phyloP scores from a whole-genome alignment of 306 rosid genomes.

The Macrotyloma uniflorum region DNA sequence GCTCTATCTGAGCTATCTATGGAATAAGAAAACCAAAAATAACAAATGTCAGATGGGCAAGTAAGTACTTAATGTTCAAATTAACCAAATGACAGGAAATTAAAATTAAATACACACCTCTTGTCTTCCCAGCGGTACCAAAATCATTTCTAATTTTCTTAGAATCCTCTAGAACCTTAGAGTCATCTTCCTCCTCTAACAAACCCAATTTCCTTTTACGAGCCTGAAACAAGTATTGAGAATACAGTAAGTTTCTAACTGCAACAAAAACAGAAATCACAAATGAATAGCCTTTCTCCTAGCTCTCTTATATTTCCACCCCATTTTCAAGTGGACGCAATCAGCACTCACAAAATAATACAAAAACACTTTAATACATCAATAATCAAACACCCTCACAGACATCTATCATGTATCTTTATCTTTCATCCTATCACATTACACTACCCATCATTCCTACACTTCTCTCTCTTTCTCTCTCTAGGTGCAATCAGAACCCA shows the following conservation, averaged over 20 bases:
- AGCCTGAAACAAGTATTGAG: conserved; percentile 60
- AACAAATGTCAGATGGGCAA: not conserved
- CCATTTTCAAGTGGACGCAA: not conserved
- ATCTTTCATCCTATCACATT: not conserved
- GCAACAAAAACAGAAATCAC: not conserved
- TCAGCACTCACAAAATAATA: not conserved
- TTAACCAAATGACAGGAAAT: conserved; percentile 3
- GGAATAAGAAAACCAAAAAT: not conserved
- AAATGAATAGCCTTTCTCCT: not conserved
- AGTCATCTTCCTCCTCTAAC: conserved; percentile 56
- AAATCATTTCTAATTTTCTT: conserved; percentile 22
- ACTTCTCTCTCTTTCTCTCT: not conserved
- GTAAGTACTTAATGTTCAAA: not conserved
- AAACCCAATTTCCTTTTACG: conserved; percentile 88
- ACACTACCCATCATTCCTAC: not conserved
- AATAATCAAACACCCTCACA: not conserved
- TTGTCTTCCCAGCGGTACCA: conserved; percentile 40
- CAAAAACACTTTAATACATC: not conserved
- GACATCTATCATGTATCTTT: not conserved
- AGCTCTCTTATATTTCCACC: not conserved
- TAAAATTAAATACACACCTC: conserved; percentile 50
- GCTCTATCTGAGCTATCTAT: conserved; percentile 75
- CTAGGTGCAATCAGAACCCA: not conserved
- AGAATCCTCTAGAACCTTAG: conserved; percentile 35
- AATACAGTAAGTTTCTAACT: not conserved